These are phyloP conservation scores for Corchorus olitorius DNA, from an alignment of 345 rosid species.

Conservation along the genomic window DNA sequence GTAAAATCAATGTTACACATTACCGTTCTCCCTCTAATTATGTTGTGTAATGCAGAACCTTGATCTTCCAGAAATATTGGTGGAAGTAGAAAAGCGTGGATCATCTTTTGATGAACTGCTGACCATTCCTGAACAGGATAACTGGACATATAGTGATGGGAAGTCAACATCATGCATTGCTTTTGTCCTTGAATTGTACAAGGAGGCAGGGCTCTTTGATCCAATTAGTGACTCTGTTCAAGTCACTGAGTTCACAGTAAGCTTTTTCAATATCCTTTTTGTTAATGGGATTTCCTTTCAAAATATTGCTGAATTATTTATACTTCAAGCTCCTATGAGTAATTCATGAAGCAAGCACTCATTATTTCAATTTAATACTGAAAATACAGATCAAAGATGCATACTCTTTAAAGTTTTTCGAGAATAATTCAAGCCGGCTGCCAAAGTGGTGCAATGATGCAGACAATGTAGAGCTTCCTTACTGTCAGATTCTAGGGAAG, in stretches of 20 bases:
- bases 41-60: conserved; percentile 57
- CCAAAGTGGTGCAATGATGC: conserved; percentile 93
- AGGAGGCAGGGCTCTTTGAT: conserved; percentile 89
- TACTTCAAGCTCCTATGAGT: neutral
- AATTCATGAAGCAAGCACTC: neutral
- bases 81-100: conserved; percentile 85
- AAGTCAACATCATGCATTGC: conserved; percentile 93
- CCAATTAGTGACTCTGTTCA: conserved; percentile 67
- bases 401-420: conserved; percentile 44
- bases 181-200: conserved; percentile 90
- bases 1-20: neutral
- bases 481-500: conserved; percentile 87
- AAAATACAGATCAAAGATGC: conserved; percentile 83
- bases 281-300: neutral
- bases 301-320: neutral
- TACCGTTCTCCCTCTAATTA: conserved; percentile 16
- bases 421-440: conserved; percentile 67
- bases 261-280: conserved; percentile 2
- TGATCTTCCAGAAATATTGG: conserved; percentile 77
- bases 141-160: conserved; percentile 92
- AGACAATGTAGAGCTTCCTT: conserved; percentile 75
- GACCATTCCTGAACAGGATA: conserved; percentile 95
- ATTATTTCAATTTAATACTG: conserved; percentile 10
- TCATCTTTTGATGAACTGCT: conserved; percentile 82
- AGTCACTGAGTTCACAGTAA: conserved; percentile 89